Percentiles rank a stretch among this genome's conserved stretches.
Evolutionary conservation across 2,329 filamentous ascomycete genomes (phyloP).

Genomic region (Ascomycota sp.): DNA sequence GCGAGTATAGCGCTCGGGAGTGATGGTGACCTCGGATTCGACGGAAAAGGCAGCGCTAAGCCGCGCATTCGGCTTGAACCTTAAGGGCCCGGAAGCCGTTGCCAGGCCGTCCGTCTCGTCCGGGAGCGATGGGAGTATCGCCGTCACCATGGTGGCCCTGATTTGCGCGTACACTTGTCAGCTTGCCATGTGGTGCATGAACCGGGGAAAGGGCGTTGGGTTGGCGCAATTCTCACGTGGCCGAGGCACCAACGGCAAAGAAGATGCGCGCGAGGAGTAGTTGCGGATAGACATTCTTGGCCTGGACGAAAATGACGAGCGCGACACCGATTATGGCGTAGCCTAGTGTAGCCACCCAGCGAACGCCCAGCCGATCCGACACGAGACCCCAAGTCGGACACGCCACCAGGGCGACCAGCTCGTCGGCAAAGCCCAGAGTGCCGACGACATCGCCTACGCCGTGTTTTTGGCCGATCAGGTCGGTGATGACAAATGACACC

Average conservation of each 20-base stretch:
- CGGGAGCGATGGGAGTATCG: conserved; percentile 59
- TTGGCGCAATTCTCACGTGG: conserved; percentile 32
- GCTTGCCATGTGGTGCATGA: too few species aligned
- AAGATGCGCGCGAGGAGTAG: conserved; percentile 65
- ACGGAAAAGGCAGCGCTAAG: conserved; percentile 45
- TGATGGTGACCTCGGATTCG: conserved; percentile 57
- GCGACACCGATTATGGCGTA: conserved; percentile 65
- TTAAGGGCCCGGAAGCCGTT: conserved; percentile 3
- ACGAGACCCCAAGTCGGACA: conserved; percentile 64
- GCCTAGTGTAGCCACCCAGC: conserved; percentile 52
- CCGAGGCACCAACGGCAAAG: conserved; percentile 84
- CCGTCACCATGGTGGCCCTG: conserved; percentile 86
- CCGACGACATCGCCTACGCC: conserved; percentile 64
- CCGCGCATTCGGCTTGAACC: conserved; percentile 20
- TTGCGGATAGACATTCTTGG: conserved; percentile 71
- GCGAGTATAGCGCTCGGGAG: conserved; percentile 36
- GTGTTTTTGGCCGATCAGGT: conserved; percentile 54
- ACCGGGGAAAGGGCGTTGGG: too few species aligned
- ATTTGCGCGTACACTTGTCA: not conserved
- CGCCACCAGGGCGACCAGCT: conserved; percentile 60
- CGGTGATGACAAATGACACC: conserved; percentile 68
- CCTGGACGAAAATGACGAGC: conserved; percentile 66
- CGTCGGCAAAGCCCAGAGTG: conserved; percentile 68
- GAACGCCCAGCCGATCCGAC: conserved; percentile 57
- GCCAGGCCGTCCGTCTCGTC: conserved; percentile 20